Conservation (phyloP, 208 protist species). For the Histomonas meleagridis region DNA sequence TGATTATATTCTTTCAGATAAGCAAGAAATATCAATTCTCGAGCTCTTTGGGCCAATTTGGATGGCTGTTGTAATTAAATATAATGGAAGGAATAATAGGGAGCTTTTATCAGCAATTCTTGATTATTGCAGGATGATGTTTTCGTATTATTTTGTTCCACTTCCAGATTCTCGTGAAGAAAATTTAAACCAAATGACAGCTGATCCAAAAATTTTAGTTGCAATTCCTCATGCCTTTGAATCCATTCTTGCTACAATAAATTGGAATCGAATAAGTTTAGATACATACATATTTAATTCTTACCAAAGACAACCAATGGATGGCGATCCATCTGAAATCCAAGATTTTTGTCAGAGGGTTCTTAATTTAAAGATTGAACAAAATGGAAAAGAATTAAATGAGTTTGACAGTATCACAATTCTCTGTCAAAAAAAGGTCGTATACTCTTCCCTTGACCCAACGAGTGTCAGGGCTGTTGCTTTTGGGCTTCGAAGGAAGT, state of each 20-base stretch:
- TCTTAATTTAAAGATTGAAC: too few species aligned
- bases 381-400: not conserved
- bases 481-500: not conserved
- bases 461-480: not conserved
- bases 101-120: not conserved
- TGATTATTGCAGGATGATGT: not conserved
- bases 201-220: not conserved
- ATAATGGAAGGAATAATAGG: not conserved
- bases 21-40: not conserved
- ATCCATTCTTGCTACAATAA: not conserved
- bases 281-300: constrained; percentile 26
- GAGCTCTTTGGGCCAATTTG: not conserved
- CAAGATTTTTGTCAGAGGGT: not conserved
- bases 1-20: not conserved
- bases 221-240: not conserved
- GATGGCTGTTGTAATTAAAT: not conserved
- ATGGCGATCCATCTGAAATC: not conserved
- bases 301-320: not conserved
- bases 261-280: constrained; percentile 14
- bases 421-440: not conserved
- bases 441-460: not conserved
- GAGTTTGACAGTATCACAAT: constrained; percentile 3
- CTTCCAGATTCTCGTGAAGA: not conserved
- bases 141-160: not conserved
- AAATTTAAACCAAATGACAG: not conserved